Evolutionary conservation across 2,329 filamentous ascomycete species (phyloP).

Genomic region (Cryphonectria nitschkei): DNA sequence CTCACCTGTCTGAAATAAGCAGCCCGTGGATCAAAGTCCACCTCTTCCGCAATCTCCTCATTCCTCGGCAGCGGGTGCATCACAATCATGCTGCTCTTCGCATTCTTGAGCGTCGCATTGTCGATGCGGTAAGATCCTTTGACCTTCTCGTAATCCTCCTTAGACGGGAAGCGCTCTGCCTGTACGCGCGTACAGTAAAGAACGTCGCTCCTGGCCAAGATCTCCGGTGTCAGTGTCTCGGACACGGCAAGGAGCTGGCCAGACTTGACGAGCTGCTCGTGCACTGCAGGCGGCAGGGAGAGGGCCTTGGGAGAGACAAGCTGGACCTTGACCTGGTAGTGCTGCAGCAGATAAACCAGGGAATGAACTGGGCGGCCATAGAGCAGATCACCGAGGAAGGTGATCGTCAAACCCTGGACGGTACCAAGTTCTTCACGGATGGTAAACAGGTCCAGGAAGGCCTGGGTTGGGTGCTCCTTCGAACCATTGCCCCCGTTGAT

Average conservation of each 20-base stretch:
- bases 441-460: conserved; percentile 96
- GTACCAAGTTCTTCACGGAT: conserved; percentile 97
- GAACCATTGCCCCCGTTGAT: conserved; percentile 98
- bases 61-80: conserved; percentile 96
- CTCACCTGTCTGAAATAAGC: conserved; percentile 99
- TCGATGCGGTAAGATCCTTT: conserved; percentile 90
- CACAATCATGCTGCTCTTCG: conserved; percentile 91
- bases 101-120: conserved; percentile 85
- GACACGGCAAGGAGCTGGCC: conserved; percentile 80
- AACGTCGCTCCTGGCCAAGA: conserved; percentile 84
- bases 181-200: conserved; percentile 97
- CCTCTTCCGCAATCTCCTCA: conserved; percentile 90
- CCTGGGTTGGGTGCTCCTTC: conserved; percentile 95
- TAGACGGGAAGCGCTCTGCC: conserved; percentile 89
- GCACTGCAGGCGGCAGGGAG: conserved; percentile 74
- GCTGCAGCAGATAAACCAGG: conserved; percentile 87
- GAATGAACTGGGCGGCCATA: conserved; percentile 96
- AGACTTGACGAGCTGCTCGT: conserved; percentile 69
- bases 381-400: conserved; percentile 89
- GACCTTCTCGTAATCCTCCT: conserved; percentile 80
- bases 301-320: conserved; percentile 84
- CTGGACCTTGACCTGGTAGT: conserved; percentile 95
- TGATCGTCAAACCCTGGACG: conserved; percentile 93
- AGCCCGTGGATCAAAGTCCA: conserved; percentile 95
- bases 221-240: conserved; percentile 80